A percentile compares a stretch with the other conserved stretches of the same genome.
phyloP scores from a whole-genome alignment of 306 rosid genomes.

The Begonia masoniana region DNA sequence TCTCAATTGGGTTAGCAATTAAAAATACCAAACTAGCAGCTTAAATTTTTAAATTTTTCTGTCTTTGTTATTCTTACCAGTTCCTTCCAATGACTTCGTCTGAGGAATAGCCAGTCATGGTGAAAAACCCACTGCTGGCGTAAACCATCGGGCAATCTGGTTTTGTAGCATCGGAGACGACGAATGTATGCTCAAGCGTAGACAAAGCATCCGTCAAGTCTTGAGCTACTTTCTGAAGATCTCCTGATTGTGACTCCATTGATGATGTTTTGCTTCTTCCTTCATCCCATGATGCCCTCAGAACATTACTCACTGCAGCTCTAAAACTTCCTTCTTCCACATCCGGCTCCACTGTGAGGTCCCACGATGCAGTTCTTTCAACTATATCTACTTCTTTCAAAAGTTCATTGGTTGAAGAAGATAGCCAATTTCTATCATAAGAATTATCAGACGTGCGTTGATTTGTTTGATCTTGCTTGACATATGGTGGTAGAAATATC shows the following conservation, averaged over 20 bases:
- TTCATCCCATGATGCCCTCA: constrained; percentile 25
- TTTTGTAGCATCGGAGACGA: constrained; percentile 87
- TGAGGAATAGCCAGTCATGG: constrained; percentile 82
- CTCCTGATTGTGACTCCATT: constrained; percentile 21
- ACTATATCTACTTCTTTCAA: constrained; percentile 41
- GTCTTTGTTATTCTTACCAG: constrained; percentile 32
- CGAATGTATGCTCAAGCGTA: constrained; percentile 78
- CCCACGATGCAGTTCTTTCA: constrained; percentile 83
- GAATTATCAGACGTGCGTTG: no score
- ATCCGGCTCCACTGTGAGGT: constrained; percentile 46
- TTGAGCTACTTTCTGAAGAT: constrained; percentile 57
- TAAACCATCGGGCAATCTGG: constrained; percentile 92
- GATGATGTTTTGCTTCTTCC: constrained; percentile 26
- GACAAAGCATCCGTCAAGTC: constrained; percentile 74
- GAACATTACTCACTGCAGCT: constrained; percentile 9
- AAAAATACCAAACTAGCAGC: no score
- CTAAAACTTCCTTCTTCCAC: constrained; percentile 27
- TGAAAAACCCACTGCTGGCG: constrained; percentile 85
- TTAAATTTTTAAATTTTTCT: no score
- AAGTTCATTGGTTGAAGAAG: constrained; percentile 3
- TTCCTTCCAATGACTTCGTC: constrained; percentile 82
- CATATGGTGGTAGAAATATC: no score
- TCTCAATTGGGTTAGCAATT: no score
- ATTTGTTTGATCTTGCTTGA: no score
- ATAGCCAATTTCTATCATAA: not conserved